Base-by-base conservation (phyloP, 2,329 filamentous ascomycete species). In the Fusarium solani-melongenae region DNA sequence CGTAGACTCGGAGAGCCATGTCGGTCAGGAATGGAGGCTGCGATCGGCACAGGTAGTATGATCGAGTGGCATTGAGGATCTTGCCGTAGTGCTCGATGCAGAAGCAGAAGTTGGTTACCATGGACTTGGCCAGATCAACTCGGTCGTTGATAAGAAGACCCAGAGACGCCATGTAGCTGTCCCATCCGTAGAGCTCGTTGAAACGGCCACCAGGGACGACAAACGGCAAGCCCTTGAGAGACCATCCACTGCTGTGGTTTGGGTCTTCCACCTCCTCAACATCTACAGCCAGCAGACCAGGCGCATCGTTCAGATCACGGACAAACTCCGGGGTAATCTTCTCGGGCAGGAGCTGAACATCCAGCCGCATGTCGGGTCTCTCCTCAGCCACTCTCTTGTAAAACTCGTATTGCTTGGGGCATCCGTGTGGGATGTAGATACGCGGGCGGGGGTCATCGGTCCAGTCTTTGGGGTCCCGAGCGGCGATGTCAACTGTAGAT, bases 181-280 rank as follows among this genome's bases (percentile, higher is more conserved):
- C 96, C 96, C 96, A 99, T 55, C 96, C 96, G 81, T 99, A 99
- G 24, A 99, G 85, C 82, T 99, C 96, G 83, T 99, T 99, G 91
- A 99, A 99, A 33, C 96, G 91, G 27, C 96, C 96, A 68, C 96
- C 96, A 0, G 96, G 96, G 4, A 99, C 96, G n/a, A 98, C 95
- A 77, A 98, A 99, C 0, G 96, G 96, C 67, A 97, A 87, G 4
- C 96, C 96, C 38, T 88, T 88, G 44, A 97, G 85, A 5, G 92
- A 92, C 80, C 93, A 88, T 41, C 92, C 92, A 4, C 93, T 93
- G 27, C 85, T 85, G 39, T 79, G 78, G 53, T 75, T 70, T 6
- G 90, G 89, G 77, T 97, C 90, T 14, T 84, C 85, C 46, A 89
- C 87, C 80, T 95, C 91, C 77, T 96, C 92, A 91, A 98, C 97